Percentiles rank a stretch among this genome's conserved stretches.
Evolutionary conservation across 2,329 filamentous ascomycete species (phyloP).

Genomic region (Microdochium bolleyi): DNA sequence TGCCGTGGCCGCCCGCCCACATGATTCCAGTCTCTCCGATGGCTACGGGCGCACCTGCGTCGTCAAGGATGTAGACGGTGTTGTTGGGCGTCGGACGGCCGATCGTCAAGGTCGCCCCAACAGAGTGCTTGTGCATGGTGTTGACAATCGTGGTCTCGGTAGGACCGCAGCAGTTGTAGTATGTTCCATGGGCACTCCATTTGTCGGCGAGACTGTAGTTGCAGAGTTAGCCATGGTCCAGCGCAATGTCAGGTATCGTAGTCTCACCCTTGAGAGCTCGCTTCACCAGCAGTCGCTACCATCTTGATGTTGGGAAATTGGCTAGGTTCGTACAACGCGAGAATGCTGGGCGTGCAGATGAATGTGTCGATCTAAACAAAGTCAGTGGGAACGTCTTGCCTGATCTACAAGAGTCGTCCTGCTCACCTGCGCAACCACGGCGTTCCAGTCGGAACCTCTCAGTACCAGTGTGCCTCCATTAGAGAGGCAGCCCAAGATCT

Average conservation of each 20-base stretch:
- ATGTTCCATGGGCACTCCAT: constrained; percentile 40
- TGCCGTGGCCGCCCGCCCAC: constrained; percentile 49
- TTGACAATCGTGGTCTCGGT: constrained; percentile 55
- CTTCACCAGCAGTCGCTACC: constrained; percentile 48
- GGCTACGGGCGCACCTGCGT: constrained; percentile 31
- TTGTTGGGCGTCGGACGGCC: constrained; percentile 50
- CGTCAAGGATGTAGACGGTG: constrained; percentile 44
- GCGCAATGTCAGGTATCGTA: constrained; percentile 9
- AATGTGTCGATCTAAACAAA: constrained; percentile 36
- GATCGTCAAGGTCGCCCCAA: constrained; percentile 40
- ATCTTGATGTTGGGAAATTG: constrained; percentile 42
- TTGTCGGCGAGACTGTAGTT: constrained; percentile 36
- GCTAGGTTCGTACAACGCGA: constrained; percentile 37
- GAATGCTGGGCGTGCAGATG: constrained; percentile 47
- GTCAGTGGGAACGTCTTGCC: neutral
- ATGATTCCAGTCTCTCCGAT: constrained; percentile 42
- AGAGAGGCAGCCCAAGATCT: constrained; percentile 47
- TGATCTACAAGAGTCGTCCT: neutral
- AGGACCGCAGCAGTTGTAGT: constrained; percentile 51
- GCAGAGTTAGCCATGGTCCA: neutral
- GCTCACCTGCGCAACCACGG: constrained; percentile 34
- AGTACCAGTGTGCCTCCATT: constrained; percentile 49
- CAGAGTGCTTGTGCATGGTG: constrained; percentile 41
- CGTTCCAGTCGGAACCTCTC: constrained; percentile 39
- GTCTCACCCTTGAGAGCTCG: constrained; percentile 31